Conservation (phyloP, 805 yeast genomes). For the Ogataea naganishii region DNA sequence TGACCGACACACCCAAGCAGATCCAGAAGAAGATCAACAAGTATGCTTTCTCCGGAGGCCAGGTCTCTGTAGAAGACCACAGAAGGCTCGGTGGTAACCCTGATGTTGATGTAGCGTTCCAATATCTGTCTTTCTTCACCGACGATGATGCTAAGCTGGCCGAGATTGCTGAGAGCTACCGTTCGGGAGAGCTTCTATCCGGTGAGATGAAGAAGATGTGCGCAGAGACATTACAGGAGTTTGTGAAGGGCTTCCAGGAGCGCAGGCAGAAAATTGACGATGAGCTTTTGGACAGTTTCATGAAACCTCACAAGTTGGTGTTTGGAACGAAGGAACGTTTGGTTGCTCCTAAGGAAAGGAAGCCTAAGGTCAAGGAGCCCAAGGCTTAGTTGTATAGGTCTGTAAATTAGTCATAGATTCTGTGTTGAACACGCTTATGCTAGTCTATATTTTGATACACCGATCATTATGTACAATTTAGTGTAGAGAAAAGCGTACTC, state of each 20-base stretch:
- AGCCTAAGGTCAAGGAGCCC: conserved; percentile 27
- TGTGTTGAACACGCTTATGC: background rate
- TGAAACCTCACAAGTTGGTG: conserved; percentile 75
- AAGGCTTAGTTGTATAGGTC: background rate
- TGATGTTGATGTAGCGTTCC: conserved; percentile 91
- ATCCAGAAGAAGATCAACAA: conserved; percentile 92
- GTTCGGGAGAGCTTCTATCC: conserved; percentile 72
- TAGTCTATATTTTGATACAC: too few relatives aligned
- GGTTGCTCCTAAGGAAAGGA: conserved; percentile 57
- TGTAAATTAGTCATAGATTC: background rate
- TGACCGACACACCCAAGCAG: conserved; percentile 91
- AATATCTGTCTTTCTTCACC: conserved; percentile 81
- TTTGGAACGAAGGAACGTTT: conserved; percentile 69
- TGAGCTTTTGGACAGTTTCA: conserved; percentile 53
- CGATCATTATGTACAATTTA: too few relatives aligned
- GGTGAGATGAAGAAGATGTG: conserved; percentile 92
- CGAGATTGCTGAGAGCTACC: conserved; percentile 55
- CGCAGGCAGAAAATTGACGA: conserved; percentile 62
- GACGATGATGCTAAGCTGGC: conserved; percentile 80
- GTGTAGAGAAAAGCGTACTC: too few relatives aligned
- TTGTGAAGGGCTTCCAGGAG: conserved; percentile 76
- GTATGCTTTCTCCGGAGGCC: conserved; percentile 94
- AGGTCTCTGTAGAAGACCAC: conserved; percentile 82
- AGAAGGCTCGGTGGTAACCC: conserved; percentile 87
- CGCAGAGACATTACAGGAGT: conserved; percentile 69